phyloP scores from a whole-genome alignment of 139 green algal species.

The Asterochloris sp. region DNA sequence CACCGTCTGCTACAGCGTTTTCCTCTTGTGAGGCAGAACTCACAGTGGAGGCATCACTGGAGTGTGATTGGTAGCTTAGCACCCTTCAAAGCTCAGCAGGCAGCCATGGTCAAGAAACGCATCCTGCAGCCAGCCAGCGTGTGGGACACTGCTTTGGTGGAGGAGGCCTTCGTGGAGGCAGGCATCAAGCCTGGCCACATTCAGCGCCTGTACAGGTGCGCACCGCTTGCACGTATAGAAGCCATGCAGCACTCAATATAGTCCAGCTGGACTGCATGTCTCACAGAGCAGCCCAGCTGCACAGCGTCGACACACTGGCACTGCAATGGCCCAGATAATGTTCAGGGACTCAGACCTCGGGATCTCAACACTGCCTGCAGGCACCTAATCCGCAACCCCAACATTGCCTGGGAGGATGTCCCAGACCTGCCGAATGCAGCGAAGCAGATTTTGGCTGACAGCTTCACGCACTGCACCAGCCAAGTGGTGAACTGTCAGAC shows the following conservation, averaged over 20 bases:
- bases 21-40: too few relatives aligned
- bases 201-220: constrained; percentile 55
- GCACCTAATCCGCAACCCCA: constrained; percentile 55
- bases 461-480: constrained; percentile 57
- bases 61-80: too few relatives aligned
- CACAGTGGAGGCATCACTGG: too few relatives aligned
- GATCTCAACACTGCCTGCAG: constrained; percentile 26
- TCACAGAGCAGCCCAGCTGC: not conserved
- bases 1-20: too few relatives aligned
- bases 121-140: constrained; percentile 39
- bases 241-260: not conserved
- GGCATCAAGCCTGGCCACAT: constrained; percentile 61
- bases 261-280: not conserved
- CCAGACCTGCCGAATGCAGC: constrained; percentile 72
- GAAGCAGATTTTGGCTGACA: constrained; percentile 35
- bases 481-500: constrained; percentile 40
- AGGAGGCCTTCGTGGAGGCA: constrained; percentile 44
- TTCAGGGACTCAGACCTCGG: not conserved
- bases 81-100: too few relatives aligned
- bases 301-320: not conserved
- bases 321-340: not conserved
- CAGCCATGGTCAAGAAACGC: constrained; percentile 39
- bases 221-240: not conserved
- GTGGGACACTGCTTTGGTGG: constrained; percentile 51
- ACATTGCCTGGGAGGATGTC: constrained; percentile 48